Evolutionary conservation across 345 rosid genomes (phyloP).

Genomic region (Dipteronia dyeriana): DNA sequence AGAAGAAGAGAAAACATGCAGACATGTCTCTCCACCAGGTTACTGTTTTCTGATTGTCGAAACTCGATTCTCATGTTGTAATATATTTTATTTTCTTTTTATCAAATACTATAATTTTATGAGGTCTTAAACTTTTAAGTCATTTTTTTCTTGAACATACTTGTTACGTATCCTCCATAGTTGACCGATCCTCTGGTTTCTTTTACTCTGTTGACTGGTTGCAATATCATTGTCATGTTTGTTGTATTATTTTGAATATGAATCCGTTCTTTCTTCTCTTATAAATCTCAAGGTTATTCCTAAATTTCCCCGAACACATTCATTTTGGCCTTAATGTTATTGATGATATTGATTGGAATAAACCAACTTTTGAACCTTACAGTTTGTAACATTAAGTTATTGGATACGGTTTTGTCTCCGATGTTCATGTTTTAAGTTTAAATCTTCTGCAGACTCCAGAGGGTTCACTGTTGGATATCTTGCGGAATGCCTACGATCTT

Average conservation of each 20-base stretch:
- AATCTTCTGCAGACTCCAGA: slow-evolving; percentile 79
- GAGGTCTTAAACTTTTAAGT: neutral
- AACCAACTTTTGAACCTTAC: slow-evolving; percentile 1
- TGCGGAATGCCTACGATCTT: slow-evolving; percentile 85
- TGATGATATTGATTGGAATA: neutral
- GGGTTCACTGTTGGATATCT: slow-evolving; percentile 81
- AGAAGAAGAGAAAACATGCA: slow-evolving; percentile 71
- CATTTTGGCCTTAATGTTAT: neutral
- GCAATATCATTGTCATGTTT: neutral
- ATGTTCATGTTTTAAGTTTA: slow-evolving; percentile 12
- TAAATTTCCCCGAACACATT: neutral
- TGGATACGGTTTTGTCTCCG: slow-evolving; percentile 8
- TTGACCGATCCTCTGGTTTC: neutral
- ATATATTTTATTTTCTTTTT: neutral
- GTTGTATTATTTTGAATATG: neutral
- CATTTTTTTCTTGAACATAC: neutral
- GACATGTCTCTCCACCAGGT: slow-evolving; percentile 86
- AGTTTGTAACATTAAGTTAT: neutral
- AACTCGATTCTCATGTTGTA: neutral
- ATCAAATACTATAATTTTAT: neutral
- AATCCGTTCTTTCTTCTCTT: slow-evolving; percentile 1
- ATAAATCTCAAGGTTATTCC: neutral
- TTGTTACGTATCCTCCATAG: neutral
- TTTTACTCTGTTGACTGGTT: neutral
- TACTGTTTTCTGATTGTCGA: slow-evolving; percentile 26